Evolutionary conservation across 1,284 basidiomycete species (phyloP), one percentile per base, ranked within the genome.

Genomic region (Pascua guehoae): DNA sequence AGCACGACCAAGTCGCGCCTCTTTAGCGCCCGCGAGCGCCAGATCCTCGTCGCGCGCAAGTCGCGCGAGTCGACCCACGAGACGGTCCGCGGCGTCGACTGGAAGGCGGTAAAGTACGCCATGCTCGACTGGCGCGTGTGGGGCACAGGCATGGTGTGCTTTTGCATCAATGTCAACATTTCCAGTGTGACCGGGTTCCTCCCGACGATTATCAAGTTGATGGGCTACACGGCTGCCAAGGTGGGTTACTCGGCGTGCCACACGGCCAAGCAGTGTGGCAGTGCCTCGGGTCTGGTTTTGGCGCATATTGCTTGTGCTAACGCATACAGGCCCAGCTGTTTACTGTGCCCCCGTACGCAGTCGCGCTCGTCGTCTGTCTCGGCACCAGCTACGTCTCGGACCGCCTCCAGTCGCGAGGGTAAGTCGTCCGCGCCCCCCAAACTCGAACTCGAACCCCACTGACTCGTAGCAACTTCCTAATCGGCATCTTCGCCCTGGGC

Each of bases 181-280:
- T 46, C 45, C 14, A 87, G 86, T 8, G 85, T 88, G 46, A 84
- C 85, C 2, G 89, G 88, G 0, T 92, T 91, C 75, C 77, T 91
- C n/a, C 89, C 89, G 0, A 91, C 89, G 0, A 89, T 91, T 66
- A 83, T 90, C 55, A 81, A 80, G 57, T 36, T 76, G 71, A 67
- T 83, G 16, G 83, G 82, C 1, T 83, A 81, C 67, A 73, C 71
- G 14, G 18, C 32, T 14, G 69, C 79, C 24, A 32, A 32, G 24
- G 24, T 32, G 24, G 24, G 24, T 32, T 32, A 7, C 24, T 32
- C 3, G 24, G 24, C 4, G 24, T 32, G 7, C 24, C 7, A 32
- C n/a, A n/a, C n/a, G n/a, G n/a, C 7, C 24, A 32, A 32, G 4
- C 24, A 32, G 24, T 32, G 24, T 32, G 24, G 24, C 24, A 32